Evolutionary conservation across 106 monocot species (phyloP).

Genomic region (Narthecium ossifragum): DNA sequence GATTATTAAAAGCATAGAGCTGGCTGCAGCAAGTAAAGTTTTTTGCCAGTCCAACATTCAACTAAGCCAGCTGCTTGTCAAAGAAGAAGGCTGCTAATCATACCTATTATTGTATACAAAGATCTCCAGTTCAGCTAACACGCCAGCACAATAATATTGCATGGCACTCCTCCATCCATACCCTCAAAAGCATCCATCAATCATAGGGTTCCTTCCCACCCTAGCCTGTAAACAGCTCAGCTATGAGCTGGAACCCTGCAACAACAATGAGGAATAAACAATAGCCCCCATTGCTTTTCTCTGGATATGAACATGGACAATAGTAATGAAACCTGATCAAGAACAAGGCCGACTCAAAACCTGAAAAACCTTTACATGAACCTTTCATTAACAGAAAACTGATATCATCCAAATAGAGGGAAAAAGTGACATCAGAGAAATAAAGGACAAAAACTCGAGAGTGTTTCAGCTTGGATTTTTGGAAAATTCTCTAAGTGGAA

Average conservation of each 20-base stretch:
- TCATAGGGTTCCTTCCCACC: no score
- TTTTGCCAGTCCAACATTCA: no score
- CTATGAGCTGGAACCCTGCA: neutral
- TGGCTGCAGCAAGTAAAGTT: no score
- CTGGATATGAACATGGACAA: neutral
- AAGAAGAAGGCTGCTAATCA: no score
- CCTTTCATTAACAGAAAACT: conserved; percentile 9
- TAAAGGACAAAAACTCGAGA: neutral
- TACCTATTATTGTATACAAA: no score
- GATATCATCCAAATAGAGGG: conserved; percentile 8
- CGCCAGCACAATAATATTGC: neutral
- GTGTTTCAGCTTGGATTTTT: conserved; percentile 1
- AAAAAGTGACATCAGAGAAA: neutral
- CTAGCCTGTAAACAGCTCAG: neutral
- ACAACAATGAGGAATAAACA: no score
- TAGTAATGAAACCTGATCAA: neutral
- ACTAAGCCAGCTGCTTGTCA: no score
- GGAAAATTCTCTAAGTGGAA: conserved; percentile 3
- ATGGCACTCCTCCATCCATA: no score
- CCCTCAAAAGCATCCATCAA: no score
- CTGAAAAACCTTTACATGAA: conserved; percentile 4
- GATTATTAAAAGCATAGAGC: no score
- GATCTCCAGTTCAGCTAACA: neutral
- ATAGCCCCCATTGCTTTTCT: no score
- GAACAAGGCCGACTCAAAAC: neutral